Conservation (phyloP, 179 eudicot genomes). For the Camellia oleifera region DNA sequence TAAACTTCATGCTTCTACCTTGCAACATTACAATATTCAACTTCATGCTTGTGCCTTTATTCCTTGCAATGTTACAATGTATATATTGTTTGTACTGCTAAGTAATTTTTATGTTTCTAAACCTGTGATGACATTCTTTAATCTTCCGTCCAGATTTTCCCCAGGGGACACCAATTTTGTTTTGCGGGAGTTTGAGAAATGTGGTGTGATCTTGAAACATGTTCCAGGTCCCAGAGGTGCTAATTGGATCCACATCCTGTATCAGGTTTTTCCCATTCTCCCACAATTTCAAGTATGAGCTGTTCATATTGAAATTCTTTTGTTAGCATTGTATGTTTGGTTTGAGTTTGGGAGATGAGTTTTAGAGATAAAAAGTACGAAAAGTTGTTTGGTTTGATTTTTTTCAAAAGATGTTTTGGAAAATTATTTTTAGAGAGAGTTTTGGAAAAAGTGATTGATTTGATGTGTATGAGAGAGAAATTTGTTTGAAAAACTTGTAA, state of each 20-base stretch:
- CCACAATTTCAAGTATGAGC: neutral
- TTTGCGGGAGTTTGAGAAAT: slow-evolving; percentile 92
- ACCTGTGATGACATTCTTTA: slow-evolving; percentile 7
- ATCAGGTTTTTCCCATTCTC: slow-evolving; percentile 54
- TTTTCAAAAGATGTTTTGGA: no score
- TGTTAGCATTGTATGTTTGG: neutral
- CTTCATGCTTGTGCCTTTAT: neutral
- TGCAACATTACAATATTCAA: no score
- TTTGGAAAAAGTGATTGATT: no score
- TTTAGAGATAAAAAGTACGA: no score
- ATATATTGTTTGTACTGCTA: neutral
- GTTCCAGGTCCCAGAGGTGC: slow-evolving; percentile 92
- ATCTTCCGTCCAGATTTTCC: slow-evolving; percentile 53
- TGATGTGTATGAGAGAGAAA: no score
- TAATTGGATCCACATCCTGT: slow-evolving; percentile 96
- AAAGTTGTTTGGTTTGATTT: no score
- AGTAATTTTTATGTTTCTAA: neutral
- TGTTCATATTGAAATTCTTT: neutral
- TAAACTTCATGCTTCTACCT: neutral
- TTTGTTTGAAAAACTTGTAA: no score
- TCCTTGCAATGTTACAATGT: neutral
- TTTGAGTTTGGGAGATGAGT: no score
- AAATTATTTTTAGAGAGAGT: no score
- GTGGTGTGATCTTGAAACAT: slow-evolving; percentile 84
- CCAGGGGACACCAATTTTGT: slow-evolving; percentile 91